A percentile compares a stretch with the other conserved stretches of the same genome.
phyloP scores from a whole-genome alignment of 805 yeast genomes.

The Candida suzukii region DNA sequence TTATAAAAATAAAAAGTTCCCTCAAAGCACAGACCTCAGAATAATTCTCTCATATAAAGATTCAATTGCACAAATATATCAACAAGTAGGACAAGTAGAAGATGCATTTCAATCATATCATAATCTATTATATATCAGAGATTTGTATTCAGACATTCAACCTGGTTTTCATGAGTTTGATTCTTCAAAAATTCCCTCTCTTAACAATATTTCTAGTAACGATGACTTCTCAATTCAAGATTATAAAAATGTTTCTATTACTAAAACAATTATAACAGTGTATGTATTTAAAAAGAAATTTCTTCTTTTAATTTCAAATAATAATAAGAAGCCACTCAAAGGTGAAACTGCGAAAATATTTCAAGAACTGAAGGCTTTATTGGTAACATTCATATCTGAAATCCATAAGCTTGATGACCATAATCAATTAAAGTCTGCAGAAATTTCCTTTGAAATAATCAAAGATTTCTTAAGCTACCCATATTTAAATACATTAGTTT shows the following conservation, averaged over 20 bases:
- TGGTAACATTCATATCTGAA: not conserved
- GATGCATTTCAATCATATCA: constrained; percentile 53
- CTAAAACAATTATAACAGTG: constrained; percentile 13
- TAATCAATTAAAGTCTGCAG: not conserved
- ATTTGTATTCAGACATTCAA: constrained; percentile 9
- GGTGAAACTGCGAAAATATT: not conserved
- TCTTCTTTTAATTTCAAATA: not conserved
- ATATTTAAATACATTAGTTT: not conserved
- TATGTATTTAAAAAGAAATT: constrained; percentile 15
- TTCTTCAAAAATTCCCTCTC: constrained; percentile 5
- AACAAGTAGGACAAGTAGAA: constrained; percentile 47
- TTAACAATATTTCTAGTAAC: not conserved
- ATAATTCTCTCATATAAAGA: constrained; percentile 7
- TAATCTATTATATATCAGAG: constrained; percentile 27
- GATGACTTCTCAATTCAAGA: not conserved
- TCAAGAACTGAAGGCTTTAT: not conserved
- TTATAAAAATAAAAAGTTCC: constrained; percentile 22
- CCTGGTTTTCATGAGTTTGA: constrained; percentile 12
- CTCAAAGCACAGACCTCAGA: constrained; percentile 4
- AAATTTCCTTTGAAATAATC: not conserved
- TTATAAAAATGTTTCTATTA: not conserved
- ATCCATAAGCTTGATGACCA: not conserved
- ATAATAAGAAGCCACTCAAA: not conserved
- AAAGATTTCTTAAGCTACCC: not conserved
- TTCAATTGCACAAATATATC: constrained; percentile 22